These are phyloP conservation scores for Fagus sylvatica DNA, from an alignment of 306 rosid genomes.

Conservation along the genomic window DNA sequence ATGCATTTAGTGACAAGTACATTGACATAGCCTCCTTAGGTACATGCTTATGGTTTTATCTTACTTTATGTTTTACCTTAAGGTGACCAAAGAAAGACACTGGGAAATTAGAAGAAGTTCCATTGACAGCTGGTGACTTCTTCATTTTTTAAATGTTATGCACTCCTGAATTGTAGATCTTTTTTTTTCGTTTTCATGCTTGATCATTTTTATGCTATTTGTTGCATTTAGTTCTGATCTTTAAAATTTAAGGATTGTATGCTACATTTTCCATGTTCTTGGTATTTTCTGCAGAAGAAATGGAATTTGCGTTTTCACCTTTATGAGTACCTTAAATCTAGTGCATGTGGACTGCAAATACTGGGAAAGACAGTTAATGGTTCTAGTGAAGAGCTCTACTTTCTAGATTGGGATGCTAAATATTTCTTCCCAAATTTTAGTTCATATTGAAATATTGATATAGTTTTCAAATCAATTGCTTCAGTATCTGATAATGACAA, in stretches of 20 bases:
- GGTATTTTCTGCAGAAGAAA: no score
- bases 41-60: slow-evolving; percentile 29
- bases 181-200: no score
- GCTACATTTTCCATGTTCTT: no score
- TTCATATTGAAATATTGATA: not conserved
- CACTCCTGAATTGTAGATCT: not conserved
- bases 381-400: no score
- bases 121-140: slow-evolving; percentile 15
- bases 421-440: slow-evolving; percentile 3
- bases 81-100: not conserved
- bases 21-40: slow-evolving; percentile 96
- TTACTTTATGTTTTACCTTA: slow-evolving; percentile 6
- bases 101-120: slow-evolving; percentile 6
- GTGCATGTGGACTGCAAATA: slow-evolving; percentile 12
- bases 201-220: not conserved
- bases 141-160: slow-evolving; percentile 1
- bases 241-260: no score
- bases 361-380: not conserved
- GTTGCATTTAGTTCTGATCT: slow-evolving; percentile 3
- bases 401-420: not conserved
- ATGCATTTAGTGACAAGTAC: slow-evolving; percentile 96
- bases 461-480: no score
- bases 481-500: no score
- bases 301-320: not conserved
- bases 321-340: not conserved